Percentiles rank a stretch among this genome's conserved stretches.
Conservation (phyloP, 495 filamentous ascomycete genomes). For the Penicillium herquei region DNA sequence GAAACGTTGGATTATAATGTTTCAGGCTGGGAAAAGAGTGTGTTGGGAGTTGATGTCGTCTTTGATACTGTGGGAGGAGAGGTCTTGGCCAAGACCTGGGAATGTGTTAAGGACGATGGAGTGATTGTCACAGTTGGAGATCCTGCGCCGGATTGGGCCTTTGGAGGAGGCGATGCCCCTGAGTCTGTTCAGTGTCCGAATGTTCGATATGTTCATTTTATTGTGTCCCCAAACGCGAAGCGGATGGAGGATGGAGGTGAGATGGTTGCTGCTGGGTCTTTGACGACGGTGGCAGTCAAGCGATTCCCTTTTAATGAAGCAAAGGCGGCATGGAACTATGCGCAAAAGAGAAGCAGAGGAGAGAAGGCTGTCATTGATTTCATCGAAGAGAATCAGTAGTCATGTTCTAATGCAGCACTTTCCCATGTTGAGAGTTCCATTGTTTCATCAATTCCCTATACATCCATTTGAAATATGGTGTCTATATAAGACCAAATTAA, state of each 20-base stretch:
- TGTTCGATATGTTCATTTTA: slow-evolving; percentile 9
- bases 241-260: not conserved
- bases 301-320: slow-evolving; percentile 3
- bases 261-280: slow-evolving; percentile 3
- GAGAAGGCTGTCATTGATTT: slow-evolving; percentile 7
- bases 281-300: slow-evolving; percentile 1
- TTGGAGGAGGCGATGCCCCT: slow-evolving; percentile 1
- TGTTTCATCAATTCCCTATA: too few relatives aligned
- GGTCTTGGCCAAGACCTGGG: slow-evolving; percentile 15
- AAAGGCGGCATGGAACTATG: not conserved
- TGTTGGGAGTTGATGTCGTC: slow-evolving; percentile 10
- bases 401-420: too few relatives aligned
- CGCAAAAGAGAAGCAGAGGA: not conserved
- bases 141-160: slow-evolving; percentile 7
- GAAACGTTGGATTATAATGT: slow-evolving; percentile 3
- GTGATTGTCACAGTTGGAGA: slow-evolving; percentile 7
- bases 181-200: slow-evolving; percentile 1
- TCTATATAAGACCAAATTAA: too few relatives aligned
- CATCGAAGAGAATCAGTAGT: not conserved
- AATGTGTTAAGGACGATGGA: slow-evolving; percentile 14
- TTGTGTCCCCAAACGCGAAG: slow-evolving; percentile 4
- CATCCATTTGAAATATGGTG: too few relatives aligned
- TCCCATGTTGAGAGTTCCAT: too few relatives aligned
- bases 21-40: not conserved
- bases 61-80: slow-evolving; percentile 22